These are phyloP conservation scores for Talaromyces funiculosus DNA, from an alignment of 2,329 filamentous ascomycete species.

Conservation along the genomic window DNA sequence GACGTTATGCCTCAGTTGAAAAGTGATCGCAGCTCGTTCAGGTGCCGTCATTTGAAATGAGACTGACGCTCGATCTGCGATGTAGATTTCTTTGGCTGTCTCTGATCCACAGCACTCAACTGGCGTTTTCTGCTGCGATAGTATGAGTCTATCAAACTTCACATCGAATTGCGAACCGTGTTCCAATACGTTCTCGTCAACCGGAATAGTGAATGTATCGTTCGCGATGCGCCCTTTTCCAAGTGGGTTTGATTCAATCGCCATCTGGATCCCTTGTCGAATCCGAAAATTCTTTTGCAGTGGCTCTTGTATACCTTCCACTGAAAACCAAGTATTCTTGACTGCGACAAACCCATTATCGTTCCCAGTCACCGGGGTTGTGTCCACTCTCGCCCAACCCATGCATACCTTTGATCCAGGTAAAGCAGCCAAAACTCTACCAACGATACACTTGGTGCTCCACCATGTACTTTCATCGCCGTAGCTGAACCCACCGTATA, in stretches of 20 bases:
- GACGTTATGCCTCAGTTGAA: slow-evolving; percentile 46
- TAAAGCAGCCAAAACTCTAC: slow-evolving; percentile 46
- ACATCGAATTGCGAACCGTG: slow-evolving; percentile 20
- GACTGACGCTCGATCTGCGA: slow-evolving; percentile 23
- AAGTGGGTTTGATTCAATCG: slow-evolving; percentile 36
- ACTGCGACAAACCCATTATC: slow-evolving; percentile 19
- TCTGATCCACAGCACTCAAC: slow-evolving; percentile 16
- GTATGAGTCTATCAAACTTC: not conserved
- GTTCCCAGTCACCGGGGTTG: slow-evolving; percentile 28
- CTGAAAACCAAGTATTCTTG: slow-evolving; percentile 47
- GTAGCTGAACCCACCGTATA: slow-evolving; percentile 53
- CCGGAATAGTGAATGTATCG: slow-evolving; percentile 34
- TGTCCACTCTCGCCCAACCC: slow-evolving; percentile 48
- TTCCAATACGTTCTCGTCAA: slow-evolving; percentile 23
- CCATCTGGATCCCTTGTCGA: slow-evolving; percentile 35
- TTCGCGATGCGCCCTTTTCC: slow-evolving; percentile 34
- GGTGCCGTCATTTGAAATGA: slow-evolving; percentile 19
- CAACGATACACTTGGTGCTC: slow-evolving; percentile 53
- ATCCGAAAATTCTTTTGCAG: slow-evolving; percentile 35
- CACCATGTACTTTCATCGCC: slow-evolving; percentile 45
- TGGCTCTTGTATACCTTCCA: slow-evolving; percentile 28
- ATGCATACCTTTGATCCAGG: slow-evolving; percentile 46
- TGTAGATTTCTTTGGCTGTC: slow-evolving; percentile 15
- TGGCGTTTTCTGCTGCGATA: not conserved
- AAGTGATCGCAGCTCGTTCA: slow-evolving; percentile 19